These are phyloP conservation scores for Stachybotrys elegans DNA, from an alignment of 2,329 filamentous ascomycete genomes.

Conservation along the genomic window DNA sequence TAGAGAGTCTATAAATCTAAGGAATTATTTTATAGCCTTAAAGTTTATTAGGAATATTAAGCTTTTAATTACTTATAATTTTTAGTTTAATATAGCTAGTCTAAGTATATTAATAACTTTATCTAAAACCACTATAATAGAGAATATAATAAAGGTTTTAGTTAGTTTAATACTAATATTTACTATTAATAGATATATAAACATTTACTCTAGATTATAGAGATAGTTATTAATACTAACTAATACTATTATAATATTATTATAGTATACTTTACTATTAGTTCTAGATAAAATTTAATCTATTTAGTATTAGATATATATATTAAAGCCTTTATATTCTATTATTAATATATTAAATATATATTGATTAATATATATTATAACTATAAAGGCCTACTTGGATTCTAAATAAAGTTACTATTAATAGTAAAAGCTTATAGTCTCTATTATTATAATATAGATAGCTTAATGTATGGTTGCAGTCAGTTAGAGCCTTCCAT, in stretches of 20 bases:
- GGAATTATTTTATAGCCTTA: background rate
- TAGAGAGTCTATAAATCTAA: background rate
- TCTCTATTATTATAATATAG: background rate
- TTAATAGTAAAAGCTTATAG: background rate
- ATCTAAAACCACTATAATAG: background rate
- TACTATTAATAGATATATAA: background rate
- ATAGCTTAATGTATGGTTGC: no score
- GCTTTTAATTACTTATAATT: background rate
- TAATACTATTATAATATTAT: background rate
- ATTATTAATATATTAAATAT: background rate
- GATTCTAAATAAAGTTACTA: background rate
- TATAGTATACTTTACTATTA: background rate
- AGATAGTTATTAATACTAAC: background rate
- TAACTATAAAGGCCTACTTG: background rate
- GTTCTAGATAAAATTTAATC: background rate
- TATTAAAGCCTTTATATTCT: background rate
- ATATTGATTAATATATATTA: background rate
- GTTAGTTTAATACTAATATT: conserved; percentile 1
- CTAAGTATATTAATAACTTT: background rate
- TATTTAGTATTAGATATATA: background rate
- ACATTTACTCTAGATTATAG: background rate
- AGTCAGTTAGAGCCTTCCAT: no score
- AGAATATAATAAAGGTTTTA: background rate
- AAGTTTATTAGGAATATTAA: background rate
- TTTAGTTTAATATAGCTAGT: background rate